Evolutionary conservation across 345 rosid species (phyloP).

Genomic region (Eutrema japonicum): DNA sequence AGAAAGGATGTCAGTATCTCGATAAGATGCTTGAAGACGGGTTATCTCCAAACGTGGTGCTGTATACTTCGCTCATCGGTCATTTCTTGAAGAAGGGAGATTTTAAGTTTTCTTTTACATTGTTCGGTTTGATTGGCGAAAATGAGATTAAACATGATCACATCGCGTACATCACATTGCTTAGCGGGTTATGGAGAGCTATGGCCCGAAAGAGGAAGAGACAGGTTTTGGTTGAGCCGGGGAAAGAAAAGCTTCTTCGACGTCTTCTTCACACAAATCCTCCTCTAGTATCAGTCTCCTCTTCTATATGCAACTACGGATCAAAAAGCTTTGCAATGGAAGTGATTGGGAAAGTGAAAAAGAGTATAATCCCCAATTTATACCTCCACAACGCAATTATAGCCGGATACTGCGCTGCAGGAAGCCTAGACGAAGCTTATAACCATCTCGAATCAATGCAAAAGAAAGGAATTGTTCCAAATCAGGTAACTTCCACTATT

Average conservation of each 20-base stretch:
- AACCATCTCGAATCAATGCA: conserved; percentile 59
- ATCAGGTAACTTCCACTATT: conserved; percentile 66
- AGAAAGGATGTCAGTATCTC: conserved; percentile 64
- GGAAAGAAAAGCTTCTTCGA: conserved; percentile 49
- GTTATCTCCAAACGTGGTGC: conserved; percentile 55
- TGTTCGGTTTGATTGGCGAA: conserved; percentile 58
- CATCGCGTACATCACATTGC: conserved; percentile 47
- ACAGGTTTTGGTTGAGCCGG: conserved; percentile 34
- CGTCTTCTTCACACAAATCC: conserved; percentile 49
- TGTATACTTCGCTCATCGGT: conserved; percentile 59
- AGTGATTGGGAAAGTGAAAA: conserved; percentile 51
- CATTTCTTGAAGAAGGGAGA: conserved; percentile 61
- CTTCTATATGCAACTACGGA: conserved; percentile 36
- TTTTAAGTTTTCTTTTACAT: conserved; percentile 54
- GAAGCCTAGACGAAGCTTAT: conserved; percentile 59
- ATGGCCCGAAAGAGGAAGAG: conserved; percentile 39
- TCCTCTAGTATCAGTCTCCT: conserved; percentile 39
- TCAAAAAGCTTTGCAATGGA: conserved; percentile 56
- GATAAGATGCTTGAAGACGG: conserved; percentile 68
- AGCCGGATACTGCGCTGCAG: conserved; percentile 53
- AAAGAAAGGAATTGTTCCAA: conserved; percentile 57
- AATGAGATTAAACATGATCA: conserved; percentile 53
- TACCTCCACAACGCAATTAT: conserved; percentile 59
- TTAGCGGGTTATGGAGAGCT: conserved; percentile 56
- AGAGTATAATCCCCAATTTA: conserved; percentile 50